Evolutionary conservation across 2,329 filamentous ascomycete genomes (phyloP).

Genomic region (Amphichorda felina): DNA sequence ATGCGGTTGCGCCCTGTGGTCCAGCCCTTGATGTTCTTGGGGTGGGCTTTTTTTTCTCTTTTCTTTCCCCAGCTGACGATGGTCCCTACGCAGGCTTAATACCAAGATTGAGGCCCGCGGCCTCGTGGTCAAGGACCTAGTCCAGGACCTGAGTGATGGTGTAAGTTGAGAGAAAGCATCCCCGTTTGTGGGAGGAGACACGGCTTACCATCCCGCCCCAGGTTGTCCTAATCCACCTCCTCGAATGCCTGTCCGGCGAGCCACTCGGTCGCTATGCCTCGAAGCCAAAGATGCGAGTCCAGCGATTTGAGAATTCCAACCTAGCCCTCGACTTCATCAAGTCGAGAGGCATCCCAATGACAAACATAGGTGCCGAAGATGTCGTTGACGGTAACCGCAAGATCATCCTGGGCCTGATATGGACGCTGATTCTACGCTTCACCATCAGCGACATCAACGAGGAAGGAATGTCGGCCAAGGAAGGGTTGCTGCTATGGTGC

Average conservation of each 20-base stretch:
- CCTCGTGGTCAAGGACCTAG: constrained; percentile 75
- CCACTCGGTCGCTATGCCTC: constrained; percentile 94
- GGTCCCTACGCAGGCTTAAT: constrained; percentile 62
- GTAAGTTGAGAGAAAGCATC: constrained; percentile 55
- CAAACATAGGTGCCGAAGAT: constrained; percentile 96
- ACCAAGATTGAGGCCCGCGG: constrained; percentile 76
- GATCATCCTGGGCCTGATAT: constrained; percentile 94
- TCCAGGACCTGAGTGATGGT: constrained; percentile 83
- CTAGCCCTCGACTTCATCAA: constrained; percentile 90
- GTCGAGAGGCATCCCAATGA: constrained; percentile 85
- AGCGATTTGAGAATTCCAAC: constrained; percentile 97
- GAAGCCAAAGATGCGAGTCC: constrained; percentile 89
- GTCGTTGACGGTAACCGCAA: constrained; percentile 96
- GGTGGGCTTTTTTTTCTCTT: too few species aligned
- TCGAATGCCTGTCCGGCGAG: constrained; percentile 90
- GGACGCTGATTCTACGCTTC: constrained; percentile 95
- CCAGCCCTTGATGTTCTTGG: constrained; percentile 3
- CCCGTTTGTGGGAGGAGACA: too few species aligned
- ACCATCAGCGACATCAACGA: constrained; percentile 98
- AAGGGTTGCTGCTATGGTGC: constrained; percentile 91
- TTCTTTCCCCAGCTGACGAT: too few species aligned
- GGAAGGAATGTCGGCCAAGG: constrained; percentile 95
- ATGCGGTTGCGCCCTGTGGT: constrained; percentile 4
- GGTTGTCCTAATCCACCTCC: constrained; percentile 91
- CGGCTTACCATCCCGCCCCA: constrained; percentile 19